These are phyloP conservation scores for Triadica sebifera DNA, from an alignment of 345 rosid species.

Conservation along the genomic window DNA sequence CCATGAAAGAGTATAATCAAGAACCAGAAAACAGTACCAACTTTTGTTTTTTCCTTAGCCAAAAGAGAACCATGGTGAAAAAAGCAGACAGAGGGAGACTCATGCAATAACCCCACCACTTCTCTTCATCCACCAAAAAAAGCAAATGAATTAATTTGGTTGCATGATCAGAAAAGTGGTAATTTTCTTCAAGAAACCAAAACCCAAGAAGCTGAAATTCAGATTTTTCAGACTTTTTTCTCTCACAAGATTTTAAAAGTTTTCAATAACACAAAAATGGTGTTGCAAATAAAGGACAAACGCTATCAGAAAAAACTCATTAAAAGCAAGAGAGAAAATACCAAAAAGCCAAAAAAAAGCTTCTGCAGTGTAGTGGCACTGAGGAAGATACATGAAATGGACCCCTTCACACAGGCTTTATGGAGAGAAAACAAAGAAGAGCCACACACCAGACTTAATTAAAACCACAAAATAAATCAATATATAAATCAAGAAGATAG, in stretches of 20 bases:
- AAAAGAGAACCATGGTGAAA: slow-evolving; percentile 25
- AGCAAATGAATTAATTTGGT: slow-evolving; percentile 42
- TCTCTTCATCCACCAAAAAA: slow-evolving; percentile 21
- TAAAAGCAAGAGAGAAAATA: slow-evolving; percentile 38
- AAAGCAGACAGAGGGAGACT: slow-evolving; percentile 19
- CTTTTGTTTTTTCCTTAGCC: slow-evolving; percentile 28
- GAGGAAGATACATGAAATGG: slow-evolving; percentile 38
- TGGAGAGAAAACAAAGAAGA: too few species aligned
- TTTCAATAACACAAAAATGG: slow-evolving; percentile 21
- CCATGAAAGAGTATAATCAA: slow-evolving; percentile 35
- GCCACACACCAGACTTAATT: too few species aligned
- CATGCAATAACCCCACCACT: slow-evolving; percentile 20
- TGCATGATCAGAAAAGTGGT: slow-evolving; percentile 48
- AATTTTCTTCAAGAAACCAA: slow-evolving; percentile 41
- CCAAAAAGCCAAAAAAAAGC: slow-evolving; percentile 37
- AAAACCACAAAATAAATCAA: too few species aligned
- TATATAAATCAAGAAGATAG: too few species aligned
- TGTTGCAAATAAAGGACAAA: slow-evolving; percentile 22
- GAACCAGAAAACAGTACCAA: slow-evolving; percentile 28
- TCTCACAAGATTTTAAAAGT: slow-evolving; percentile 31
- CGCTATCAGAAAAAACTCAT: slow-evolving; percentile 23
- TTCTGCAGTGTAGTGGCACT: slow-evolving; percentile 33
- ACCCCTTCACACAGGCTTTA: slow-evolving; percentile 28
- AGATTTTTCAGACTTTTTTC: slow-evolving; percentile 23
- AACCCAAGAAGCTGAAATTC: slow-evolving; percentile 60